phyloP scores from a whole-genome alignment of 2,329 filamentous ascomycete genomes.

The Ophiosphaerella korrae region DNA sequence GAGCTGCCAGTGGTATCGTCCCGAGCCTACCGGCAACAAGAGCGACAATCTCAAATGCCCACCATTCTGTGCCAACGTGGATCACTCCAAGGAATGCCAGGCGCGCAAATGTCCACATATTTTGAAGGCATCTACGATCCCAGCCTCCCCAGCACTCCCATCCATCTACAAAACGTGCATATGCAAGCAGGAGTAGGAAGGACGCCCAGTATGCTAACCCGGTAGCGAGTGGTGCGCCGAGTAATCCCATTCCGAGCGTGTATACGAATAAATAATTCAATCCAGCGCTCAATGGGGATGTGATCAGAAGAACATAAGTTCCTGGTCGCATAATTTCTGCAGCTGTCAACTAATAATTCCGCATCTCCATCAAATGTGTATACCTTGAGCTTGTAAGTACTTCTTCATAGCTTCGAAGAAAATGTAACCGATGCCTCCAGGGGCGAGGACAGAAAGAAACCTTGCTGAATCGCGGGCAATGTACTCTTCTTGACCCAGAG shows the following conservation, averaged over 20 bases:
- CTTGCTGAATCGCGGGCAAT: conserved; percentile 74
- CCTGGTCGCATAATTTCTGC: conserved; percentile 66
- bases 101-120: conserved; percentile 72
- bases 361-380: background rate
- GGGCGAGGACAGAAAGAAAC: conserved; percentile 75
- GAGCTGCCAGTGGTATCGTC: conserved; percentile 77
- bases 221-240: conserved; percentile 81
- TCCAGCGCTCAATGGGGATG: conserved; percentile 63
- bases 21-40: conserved; percentile 81
- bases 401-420: conserved; percentile 81
- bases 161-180: conserved; percentile 72
- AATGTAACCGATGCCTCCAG: conserved; percentile 83
- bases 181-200: conserved; percentile 75
- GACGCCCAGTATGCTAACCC: conserved; percentile 86
- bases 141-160: conserved; percentile 81
- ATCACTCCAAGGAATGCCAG: conserved; percentile 77
- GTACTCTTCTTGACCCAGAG: conserved; percentile 77
- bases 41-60: conserved; percentile 91
- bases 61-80: conserved; percentile 91
- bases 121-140: conserved; percentile 66
- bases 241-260: conserved; percentile 69
- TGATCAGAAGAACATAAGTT: conserved; percentile 66
- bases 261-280: conserved; percentile 75
- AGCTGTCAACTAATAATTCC: conserved; percentile 11
- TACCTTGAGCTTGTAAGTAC: conserved; percentile 63